Evolutionary conservation across 345 rosid species (phyloP).

Genomic region (Reutealis trisperma): DNA sequence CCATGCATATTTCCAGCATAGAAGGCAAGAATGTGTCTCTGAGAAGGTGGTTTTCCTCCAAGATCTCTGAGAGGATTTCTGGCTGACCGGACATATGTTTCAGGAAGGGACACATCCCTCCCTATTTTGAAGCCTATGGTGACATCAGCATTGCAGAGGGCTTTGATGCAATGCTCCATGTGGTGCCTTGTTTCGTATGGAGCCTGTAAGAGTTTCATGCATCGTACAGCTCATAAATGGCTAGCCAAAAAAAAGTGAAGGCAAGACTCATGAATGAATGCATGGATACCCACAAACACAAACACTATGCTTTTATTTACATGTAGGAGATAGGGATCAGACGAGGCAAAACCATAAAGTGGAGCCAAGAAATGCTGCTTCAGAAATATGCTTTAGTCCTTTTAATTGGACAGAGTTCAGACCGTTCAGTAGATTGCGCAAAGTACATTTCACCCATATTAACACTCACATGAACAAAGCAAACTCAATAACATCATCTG

Average conservation of each 20-base stretch:
- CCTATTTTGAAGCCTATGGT: constrained; percentile 91
- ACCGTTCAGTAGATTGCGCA: too few species aligned
- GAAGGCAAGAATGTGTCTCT: constrained; percentile 72
- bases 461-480: constrained; percentile 5
- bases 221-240: constrained; percentile 1
- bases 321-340: too few species aligned
- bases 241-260: neutral
- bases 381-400: neutral
- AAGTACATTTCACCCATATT: neutral
- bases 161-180: constrained; percentile 95
- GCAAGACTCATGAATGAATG: neutral
- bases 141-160: constrained; percentile 91
- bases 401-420: neutral
- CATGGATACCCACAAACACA: neutral
- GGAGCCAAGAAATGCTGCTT: too few species aligned
- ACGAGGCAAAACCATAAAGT: neutral
- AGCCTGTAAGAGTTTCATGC: constrained; percentile 51
- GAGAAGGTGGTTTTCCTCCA: constrained; percentile 80
- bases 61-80: constrained; percentile 88
- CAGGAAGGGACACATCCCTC: constrained; percentile 90
- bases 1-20: constrained; percentile 91
- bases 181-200: constrained; percentile 98
- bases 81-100: constrained; percentile 88
- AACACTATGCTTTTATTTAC: neutral
- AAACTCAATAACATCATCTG: neutral